phyloP scores from a whole-genome alignment of 1,284 basidiomycete genomes.

The Vanrija sp. region DNA sequence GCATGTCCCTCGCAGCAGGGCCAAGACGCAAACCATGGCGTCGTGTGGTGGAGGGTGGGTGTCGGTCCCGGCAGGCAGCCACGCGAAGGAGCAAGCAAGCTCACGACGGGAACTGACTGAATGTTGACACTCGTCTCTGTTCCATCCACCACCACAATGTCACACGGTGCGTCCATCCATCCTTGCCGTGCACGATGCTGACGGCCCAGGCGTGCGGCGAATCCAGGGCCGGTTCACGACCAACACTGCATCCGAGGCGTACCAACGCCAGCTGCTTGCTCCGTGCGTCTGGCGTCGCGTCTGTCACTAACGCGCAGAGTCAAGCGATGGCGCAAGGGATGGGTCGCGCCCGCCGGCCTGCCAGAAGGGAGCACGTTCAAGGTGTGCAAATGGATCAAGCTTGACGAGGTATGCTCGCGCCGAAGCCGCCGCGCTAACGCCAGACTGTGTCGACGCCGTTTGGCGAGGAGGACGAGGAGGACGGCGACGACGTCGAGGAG shows the following conservation, averaged over 20 bases:
- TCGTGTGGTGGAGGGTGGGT: too few relatives aligned
- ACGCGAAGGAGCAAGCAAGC: too few relatives aligned
- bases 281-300: constrained; percentile 26
- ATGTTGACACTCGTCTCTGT: constrained; percentile 1
- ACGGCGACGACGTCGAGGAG: neutral
- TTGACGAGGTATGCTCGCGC: constrained; percentile 11
- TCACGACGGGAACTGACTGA: neutral
- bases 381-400: constrained; percentile 20
- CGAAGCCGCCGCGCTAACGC: neutral
- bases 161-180: neutral
- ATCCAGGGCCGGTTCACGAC: constrained; percentile 32
- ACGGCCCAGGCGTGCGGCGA: constrained; percentile 14
- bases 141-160: constrained; percentile 4
- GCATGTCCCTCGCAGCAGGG: too few relatives aligned
- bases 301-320: constrained; percentile 14
- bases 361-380: constrained; percentile 35
- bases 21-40: too few relatives aligned
- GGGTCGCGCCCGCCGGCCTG: constrained; percentile 29
- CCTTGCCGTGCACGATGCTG: neutral
- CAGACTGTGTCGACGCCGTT: constrained; percentile 13
- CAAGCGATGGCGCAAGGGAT: constrained; percentile 35
- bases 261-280: constrained; percentile 33
- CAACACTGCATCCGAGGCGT: constrained; percentile 26
- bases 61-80: too few relatives aligned
- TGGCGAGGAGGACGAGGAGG: constrained; percentile 11